Conservation (phyloP, 2,329 filamentous ascomycete genomes). For the Coniochaeta sp. region DNA sequence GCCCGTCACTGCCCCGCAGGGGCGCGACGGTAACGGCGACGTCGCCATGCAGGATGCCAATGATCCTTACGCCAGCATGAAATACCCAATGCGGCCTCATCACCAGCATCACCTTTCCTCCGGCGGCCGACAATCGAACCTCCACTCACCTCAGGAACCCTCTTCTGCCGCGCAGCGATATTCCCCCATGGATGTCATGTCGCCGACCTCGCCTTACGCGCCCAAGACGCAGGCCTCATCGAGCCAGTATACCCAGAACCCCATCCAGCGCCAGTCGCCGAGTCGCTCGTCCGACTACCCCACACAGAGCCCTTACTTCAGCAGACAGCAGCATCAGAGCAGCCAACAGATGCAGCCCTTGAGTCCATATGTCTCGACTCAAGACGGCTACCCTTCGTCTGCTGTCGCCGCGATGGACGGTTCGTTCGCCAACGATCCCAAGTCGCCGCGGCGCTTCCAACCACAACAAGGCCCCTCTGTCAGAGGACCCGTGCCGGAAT, state of each 20-base stretch:
- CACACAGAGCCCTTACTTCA: constrained; percentile 48
- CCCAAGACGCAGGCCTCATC: constrained; percentile 50
- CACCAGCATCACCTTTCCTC: constrained; percentile 65
- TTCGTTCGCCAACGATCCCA: constrained; percentile 48
- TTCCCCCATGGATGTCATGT: constrained; percentile 88
- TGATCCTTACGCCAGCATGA: constrained; percentile 77
- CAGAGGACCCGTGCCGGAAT: constrained; percentile 75
- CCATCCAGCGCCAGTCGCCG: constrained; percentile 67
- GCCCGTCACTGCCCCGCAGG: constrained; percentile 31
- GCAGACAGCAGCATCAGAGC: constrained; percentile 20
- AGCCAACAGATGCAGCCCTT: constrained; percentile 67
- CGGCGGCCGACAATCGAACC: constrained; percentile 42
- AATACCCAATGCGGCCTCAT: constrained; percentile 74
- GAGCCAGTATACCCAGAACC: constrained; percentile 40
- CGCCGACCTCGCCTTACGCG: constrained; percentile 72
- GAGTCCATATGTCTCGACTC: constrained; percentile 56
- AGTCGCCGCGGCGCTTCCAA: constrained; percentile 48
- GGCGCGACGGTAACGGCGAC: constrained; percentile 67
- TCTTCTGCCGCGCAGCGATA: constrained; percentile 85
- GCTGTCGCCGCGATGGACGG: constrained; percentile 63
- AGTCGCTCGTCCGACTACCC: constrained; percentile 55
- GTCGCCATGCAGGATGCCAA: constrained; percentile 78
- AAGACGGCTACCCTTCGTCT: constrained; percentile 64
- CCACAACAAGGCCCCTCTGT: constrained; percentile 34
- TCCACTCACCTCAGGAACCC: constrained; percentile 68